Percentiles rank a stretch among this genome's conserved stretches.
Evolutionary conservation across 208 protist genomes (phyloP).

Genomic region (Trypanosoma platydactyli): DNA sequence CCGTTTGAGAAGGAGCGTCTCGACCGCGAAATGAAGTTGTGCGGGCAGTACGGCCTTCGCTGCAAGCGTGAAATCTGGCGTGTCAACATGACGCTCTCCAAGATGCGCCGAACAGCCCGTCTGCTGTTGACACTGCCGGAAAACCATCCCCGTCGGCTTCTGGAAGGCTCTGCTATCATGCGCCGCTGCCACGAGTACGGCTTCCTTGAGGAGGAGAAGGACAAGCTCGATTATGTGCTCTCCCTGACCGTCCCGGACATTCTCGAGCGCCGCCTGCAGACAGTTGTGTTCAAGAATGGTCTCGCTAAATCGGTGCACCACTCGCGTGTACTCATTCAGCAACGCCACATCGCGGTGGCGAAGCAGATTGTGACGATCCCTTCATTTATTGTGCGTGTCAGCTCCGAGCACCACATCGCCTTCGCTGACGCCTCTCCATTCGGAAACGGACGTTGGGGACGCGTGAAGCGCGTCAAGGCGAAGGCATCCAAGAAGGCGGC

Average conservation of each 20-base stretch:
- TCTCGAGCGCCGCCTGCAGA: constrained; percentile 99
- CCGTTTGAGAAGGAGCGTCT: constrained; percentile 99
- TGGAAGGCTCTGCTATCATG: constrained; percentile 99
- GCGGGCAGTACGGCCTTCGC: constrained; percentile 98
- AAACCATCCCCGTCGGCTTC: constrained; percentile 95
- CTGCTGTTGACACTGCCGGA: constrained; percentile 99
- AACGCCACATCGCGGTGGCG: constrained; percentile 99
- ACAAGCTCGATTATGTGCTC: constrained; percentile 99
- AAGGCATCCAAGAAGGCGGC: constrained; percentile 76
- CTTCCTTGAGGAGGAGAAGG: constrained; percentile 98
- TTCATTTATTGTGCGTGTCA: constrained; percentile 99
- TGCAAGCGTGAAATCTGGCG: constrained; percentile 99
- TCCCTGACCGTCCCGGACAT: constrained; percentile 99
- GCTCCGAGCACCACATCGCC: constrained; percentile 99
- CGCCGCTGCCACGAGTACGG: constrained; percentile 98
- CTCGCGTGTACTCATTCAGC: constrained; percentile 98
- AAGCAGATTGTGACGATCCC: constrained; percentile 99
- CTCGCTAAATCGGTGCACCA: constrained; percentile 99
- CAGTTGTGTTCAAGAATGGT: constrained; percentile 97
- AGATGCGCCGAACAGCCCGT: constrained; percentile 99
- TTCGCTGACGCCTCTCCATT: constrained; percentile 96
- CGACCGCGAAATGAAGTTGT: constrained; percentile 99
- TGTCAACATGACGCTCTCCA: constrained; percentile 97
- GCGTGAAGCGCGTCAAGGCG: constrained; percentile 93
- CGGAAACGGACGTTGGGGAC: constrained; percentile 94